Base-by-base conservation (phyloP, 2,329 filamentous ascomycete genomes). In the Penicillium occitanis region DNA sequence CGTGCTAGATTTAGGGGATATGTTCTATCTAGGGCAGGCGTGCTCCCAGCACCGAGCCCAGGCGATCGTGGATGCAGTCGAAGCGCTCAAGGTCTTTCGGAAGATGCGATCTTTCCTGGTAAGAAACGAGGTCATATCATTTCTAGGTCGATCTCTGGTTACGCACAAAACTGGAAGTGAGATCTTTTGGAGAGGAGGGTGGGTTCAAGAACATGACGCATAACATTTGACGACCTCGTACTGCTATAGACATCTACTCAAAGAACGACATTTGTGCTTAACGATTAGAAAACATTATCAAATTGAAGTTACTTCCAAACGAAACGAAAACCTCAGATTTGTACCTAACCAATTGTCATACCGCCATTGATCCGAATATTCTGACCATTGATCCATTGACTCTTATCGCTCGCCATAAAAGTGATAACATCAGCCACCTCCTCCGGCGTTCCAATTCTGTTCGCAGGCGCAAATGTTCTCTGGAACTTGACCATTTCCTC, bases 401-500 rank as follows among this genome's bases (percentile, higher is more conserved):
- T 30, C 37, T 63, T 44, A n/a, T 40, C 14, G 7, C 61, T 63
- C 14, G 61, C 46, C 44, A 53, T 40, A 6, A 63, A 53, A 14
- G 60, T 51, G 19, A 62, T 62, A 28, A 53, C 33, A 53, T 51
- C 44, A 10, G 60, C 46, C 5, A 53, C 46, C 28, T 62, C 46
- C 10, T 62, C 46, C 13, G 60, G 44, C 2, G 30, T 51, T 37
- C 33, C 46, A 42, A 30, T 40, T 53, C 60, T 51, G 7, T 53
- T 62, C 40, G 46, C 44, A 17, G 46, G 60, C 10, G 33, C 28
- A 51, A 37, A 62, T 8, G n/a, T 62, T 37, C 30, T 51, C 28
- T 51, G 60, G 1, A 51, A 5, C 30, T 62, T 42, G 6, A 51
- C 17, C 44, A 62, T 53, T 7, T 78, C 42, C 68, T 84, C 80